Conservation (phyloP, 441 rosid species). For the Mallotus japonicus region DNA sequence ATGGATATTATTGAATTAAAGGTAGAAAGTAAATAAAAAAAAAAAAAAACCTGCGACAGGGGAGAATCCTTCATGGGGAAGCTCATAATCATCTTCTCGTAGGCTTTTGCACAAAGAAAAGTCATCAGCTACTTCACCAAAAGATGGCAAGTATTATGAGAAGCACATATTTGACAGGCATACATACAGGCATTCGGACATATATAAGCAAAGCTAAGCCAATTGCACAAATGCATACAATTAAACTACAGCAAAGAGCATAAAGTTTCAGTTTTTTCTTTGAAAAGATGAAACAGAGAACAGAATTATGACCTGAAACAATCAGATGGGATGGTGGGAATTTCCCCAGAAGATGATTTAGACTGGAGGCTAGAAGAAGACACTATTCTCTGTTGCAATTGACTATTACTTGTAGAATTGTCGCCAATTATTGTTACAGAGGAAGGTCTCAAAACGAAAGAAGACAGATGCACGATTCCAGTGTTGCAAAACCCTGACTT, state of each 20-base stretch:
- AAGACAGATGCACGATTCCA: slow-evolving; percentile 40
- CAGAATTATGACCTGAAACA: slow-evolving; percentile 47
- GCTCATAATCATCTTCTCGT: slow-evolving; percentile 48
- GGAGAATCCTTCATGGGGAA: slow-evolving; percentile 44
- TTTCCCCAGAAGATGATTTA: slow-evolving; percentile 40
- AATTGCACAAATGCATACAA: neutral
- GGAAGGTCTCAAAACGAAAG: slow-evolving; percentile 32
- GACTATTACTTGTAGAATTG: slow-evolving; percentile 3
- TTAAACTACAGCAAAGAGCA: neutral
- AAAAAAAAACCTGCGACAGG: slow-evolving; percentile 63
- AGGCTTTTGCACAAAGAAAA: slow-evolving; percentile 49
- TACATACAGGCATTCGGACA: neutral
- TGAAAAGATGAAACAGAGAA: neutral
- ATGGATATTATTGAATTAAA: too few relatives aligned
- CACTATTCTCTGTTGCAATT: slow-evolving; percentile 31
- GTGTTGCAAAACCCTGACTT: slow-evolving; percentile 45
- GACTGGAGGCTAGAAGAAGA: slow-evolving; percentile 37
- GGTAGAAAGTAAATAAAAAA: neutral
- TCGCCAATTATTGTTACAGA: slow-evolving; percentile 23
- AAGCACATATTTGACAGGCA: neutral
- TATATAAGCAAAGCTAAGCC: neutral
- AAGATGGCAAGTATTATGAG: slow-evolving; percentile 18
- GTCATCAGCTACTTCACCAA: slow-evolving; percentile 33
- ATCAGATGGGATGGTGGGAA: slow-evolving; percentile 37
- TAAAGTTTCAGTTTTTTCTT: neutral